Evolutionary conservation across 331 rosid species (phyloP).

Genomic region (Malus hybrid): DNA sequence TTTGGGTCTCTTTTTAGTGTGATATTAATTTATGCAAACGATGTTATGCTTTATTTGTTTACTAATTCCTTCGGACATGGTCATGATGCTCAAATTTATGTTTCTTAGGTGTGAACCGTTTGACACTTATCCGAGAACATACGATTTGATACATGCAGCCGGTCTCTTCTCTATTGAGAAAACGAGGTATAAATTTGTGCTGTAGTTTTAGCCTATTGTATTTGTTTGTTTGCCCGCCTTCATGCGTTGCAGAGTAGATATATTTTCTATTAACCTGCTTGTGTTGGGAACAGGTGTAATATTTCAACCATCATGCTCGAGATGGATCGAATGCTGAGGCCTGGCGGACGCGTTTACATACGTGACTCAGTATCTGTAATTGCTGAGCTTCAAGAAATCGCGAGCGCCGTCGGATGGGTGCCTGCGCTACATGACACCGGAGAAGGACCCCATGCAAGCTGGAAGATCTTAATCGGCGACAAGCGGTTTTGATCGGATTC

Average conservation of each 20-base stretch:
- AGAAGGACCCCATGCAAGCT: slow-evolving; percentile 82
- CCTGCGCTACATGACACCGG: slow-evolving; percentile 42
- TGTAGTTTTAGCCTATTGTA: background rate
- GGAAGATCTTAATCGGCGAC: slow-evolving; percentile 62
- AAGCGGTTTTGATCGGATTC: slow-evolving; percentile 44
- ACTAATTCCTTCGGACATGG: background rate
- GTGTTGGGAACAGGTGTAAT: slow-evolving; percentile 53
- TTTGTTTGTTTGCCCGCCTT: background rate
- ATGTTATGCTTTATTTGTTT: background rate
- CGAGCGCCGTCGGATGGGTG: slow-evolving; percentile 66
- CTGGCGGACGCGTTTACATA: slow-evolving; percentile 73
- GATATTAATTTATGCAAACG: too few relatives aligned
- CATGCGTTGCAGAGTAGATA: background rate
- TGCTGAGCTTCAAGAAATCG: slow-evolving; percentile 52
- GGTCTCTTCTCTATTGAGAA: slow-evolving; percentile 72
- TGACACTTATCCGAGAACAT: slow-evolving; percentile 91
- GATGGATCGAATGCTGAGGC: slow-evolving; percentile 85
- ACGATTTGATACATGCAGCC: slow-evolving; percentile 72
- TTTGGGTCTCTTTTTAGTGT: too few relatives aligned
- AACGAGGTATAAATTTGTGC: slow-evolving; percentile 39
- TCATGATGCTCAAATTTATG: slow-evolving; percentile 7
- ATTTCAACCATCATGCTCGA: slow-evolving; percentile 77
- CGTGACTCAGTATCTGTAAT: slow-evolving; percentile 55
- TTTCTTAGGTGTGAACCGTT: slow-evolving; percentile 83
- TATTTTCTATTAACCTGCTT: background rate